Conservation (phyloP, 805 yeast genomes). For the Yarrowia phangngaensis region DNA sequence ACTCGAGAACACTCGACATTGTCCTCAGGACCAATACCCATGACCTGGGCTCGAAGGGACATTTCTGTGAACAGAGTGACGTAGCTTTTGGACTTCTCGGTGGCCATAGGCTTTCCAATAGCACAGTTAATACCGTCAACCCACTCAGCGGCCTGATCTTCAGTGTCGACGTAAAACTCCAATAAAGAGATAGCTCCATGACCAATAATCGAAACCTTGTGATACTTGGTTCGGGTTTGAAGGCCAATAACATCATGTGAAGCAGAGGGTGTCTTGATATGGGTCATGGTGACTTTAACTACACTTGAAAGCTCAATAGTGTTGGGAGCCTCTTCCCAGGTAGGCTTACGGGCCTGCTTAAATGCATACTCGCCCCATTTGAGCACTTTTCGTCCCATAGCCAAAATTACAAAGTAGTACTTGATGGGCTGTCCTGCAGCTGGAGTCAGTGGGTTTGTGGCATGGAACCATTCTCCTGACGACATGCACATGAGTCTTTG, state of each 20-base stretch:
- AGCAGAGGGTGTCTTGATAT: conserved; percentile 33
- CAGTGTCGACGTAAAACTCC: conserved; percentile 65
- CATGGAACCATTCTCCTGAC: conserved; percentile 77
- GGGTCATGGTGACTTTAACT: conserved; percentile 48
- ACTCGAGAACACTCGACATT: conserved; percentile 22
- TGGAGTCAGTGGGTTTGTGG: conserved; percentile 32
- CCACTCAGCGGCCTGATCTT: conserved; percentile 68
- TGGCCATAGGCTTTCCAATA: conserved; percentile 42
- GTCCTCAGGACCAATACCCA: conserved; percentile 41
- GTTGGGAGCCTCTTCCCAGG: conserved; percentile 42
- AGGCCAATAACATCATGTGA: conserved; percentile 49
- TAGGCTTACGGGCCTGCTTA: conserved; percentile 50
- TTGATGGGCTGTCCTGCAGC: conserved; percentile 11
- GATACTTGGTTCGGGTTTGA: conserved; percentile 54
- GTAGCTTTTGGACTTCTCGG: conserved; percentile 47
- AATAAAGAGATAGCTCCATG: conserved; percentile 42
- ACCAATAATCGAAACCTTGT: conserved; percentile 52
- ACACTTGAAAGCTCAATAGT: conserved; percentile 37
- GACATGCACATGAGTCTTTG: conserved; percentile 69
- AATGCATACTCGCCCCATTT: conserved; percentile 57
- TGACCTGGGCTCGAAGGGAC: conserved; percentile 49
- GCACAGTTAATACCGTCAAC: conserved; percentile 67
- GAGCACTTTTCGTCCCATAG: conserved; percentile 61
- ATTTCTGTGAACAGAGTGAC: conserved; percentile 45
- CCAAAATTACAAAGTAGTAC: conserved; percentile 52